Conservation (phyloP, 2,329 filamentous ascomycete species). For the Aschersonia sp. region DNA sequence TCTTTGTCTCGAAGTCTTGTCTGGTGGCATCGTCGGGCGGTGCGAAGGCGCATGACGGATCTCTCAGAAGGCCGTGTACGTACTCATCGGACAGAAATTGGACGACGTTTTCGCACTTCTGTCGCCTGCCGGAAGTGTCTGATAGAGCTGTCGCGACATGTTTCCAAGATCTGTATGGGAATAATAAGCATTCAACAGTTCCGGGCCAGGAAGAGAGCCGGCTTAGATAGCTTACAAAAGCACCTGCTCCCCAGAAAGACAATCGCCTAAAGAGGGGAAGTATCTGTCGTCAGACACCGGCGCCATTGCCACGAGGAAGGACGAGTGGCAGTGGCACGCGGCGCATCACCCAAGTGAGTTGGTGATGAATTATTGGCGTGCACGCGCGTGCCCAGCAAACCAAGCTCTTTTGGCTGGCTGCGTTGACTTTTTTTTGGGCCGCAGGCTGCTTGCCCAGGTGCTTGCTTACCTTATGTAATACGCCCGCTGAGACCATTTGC, state of each 20-base stretch:
- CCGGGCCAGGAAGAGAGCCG: not conserved
- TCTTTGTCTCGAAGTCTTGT: conserved; percentile 67
- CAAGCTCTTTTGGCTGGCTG: not conserved
- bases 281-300: conserved; percentile 55
- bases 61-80: conserved; percentile 52
- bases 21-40: conserved; percentile 47
- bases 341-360: conserved; percentile 20
- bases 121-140: conserved; percentile 42
- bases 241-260: conserved; percentile 64
- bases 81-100: conserved; percentile 59
- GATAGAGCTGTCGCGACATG: conserved; percentile 39
- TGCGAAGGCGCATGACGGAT: conserved; percentile 54
- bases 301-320: conserved; percentile 51
- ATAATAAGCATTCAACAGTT: conserved; percentile 5
- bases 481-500: too few relatives aligned
- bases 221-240: conserved; percentile 51
- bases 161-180: conserved; percentile 40
- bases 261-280: conserved; percentile 74
- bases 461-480: too few relatives aligned
- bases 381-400: conserved; percentile 13
- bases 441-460: not conserved
- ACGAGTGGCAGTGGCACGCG: conserved; percentile 20
- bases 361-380: conserved; percentile 14
- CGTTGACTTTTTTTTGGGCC: too few relatives aligned
- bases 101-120: conserved; percentile 39